These are phyloP conservation scores for Closterium sp. DNA, from an alignment of 139 green algal genomes.

Conservation along the genomic window DNA sequence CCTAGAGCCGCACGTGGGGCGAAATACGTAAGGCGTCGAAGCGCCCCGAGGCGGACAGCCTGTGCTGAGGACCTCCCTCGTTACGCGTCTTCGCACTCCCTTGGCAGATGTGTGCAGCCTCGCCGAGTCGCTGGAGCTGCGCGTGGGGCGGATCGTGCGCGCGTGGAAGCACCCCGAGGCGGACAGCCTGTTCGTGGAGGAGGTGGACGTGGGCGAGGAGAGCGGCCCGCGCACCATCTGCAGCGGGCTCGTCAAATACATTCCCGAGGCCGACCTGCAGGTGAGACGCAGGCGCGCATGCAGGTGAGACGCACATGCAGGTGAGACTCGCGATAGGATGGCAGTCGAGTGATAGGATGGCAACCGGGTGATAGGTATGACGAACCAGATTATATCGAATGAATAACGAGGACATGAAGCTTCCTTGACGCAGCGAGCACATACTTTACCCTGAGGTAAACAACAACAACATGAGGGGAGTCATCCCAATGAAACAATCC, in stretches of 20 bases:
- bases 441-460: no score
- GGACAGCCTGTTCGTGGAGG: conserved; percentile 75
- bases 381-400: no score
- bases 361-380: no score
- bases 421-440: no score
- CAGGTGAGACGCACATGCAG: no score
- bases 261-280: conserved; percentile 70
- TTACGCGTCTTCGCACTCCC: no score
- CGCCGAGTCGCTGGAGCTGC: conserved; percentile 41
- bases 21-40: conserved; percentile 50
- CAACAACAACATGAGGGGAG: no score
- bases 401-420: no score
- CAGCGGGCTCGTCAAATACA: conserved; percentile 77
- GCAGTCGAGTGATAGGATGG: no score
- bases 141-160: conserved; percentile 26
- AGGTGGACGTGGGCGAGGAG: conserved; percentile 80
- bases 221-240: conserved; percentile 78
- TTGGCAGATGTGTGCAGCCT: conserved; percentile 15
- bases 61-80: conserved; percentile 58
- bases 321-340: no score
- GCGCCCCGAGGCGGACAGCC: conserved; percentile 47
- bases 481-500: no score
- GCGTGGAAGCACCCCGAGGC: conserved; percentile 51
- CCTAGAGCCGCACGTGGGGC: conserved; percentile 41
- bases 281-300: no score